Percentiles rank a stretch among this genome's conserved stretches.
Conservation (phyloP, 179 eudicot species). For the Nepenthes alata region DNA sequence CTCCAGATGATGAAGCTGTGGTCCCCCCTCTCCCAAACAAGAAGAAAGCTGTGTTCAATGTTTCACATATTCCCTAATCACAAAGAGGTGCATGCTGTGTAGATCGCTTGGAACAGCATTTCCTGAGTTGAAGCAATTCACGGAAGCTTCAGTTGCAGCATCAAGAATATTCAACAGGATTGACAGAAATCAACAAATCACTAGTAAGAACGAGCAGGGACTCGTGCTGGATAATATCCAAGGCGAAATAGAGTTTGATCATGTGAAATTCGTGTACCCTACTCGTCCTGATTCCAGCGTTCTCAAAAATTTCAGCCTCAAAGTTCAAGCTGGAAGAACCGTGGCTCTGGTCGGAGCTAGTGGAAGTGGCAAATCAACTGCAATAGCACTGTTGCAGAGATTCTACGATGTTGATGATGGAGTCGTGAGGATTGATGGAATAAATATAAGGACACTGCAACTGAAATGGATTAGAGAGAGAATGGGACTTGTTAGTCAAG, state of each 20-base stretch:
- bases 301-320: constrained; percentile 26
- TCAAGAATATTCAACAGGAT: constrained; percentile 24
- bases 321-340: constrained; percentile 26
- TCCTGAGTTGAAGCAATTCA: constrained; percentile 32
- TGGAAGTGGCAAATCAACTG: constrained; percentile 41
- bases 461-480: constrained; percentile 30
- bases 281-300: constrained; percentile 30
- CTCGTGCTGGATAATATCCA: constrained; percentile 11
- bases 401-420: constrained; percentile 35
- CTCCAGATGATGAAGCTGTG: too few relatives aligned
- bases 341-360: constrained; percentile 37
- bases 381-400: constrained; percentile 27
- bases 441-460: constrained; percentile 24
- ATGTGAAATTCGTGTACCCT: constrained; percentile 24
- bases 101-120: constrained; percentile 64
- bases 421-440: constrained; percentile 26
- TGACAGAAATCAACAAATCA: constrained; percentile 24
- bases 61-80: not conserved
- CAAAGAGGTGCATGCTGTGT: constrained; percentile 9
- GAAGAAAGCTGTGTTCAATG: too few relatives aligned
- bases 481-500: constrained; percentile 44
- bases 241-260: constrained; percentile 26
- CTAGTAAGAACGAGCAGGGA: constrained; percentile 12
- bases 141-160: constrained; percentile 41
- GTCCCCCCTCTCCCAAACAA: too few relatives aligned